Conservation (phyloP, 805 yeast genomes). For the Phaffomyces opuntiae region DNA sequence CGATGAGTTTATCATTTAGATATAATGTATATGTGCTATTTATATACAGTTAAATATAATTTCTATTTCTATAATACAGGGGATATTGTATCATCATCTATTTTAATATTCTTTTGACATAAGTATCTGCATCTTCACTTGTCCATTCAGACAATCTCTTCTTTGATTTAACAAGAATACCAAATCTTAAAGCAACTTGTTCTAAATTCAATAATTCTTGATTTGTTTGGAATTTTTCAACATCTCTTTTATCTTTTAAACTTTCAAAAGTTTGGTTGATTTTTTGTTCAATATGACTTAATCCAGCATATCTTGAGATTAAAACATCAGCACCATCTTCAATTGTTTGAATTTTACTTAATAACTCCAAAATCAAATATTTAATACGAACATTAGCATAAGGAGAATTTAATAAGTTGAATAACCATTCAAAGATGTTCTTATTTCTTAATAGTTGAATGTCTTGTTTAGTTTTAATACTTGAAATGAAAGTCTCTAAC, state of each 20-base stretch:
- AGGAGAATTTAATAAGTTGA: constrained; percentile 49
- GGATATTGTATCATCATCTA: not conserved
- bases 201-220: constrained; percentile 36
- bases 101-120: constrained; percentile 2
- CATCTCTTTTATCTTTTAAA: constrained; percentile 4
- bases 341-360: constrained; percentile 42
- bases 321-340: constrained; percentile 53
- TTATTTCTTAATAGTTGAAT: constrained; percentile 42
- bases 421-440: constrained; percentile 61
- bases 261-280: not conserved
- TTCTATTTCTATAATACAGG: not conserved
- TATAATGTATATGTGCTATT: too few relatives aligned
- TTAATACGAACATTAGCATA: constrained; percentile 35
- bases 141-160: constrained; percentile 63
- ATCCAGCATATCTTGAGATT: constrained; percentile 49
- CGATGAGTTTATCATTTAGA: constrained; percentile 12
- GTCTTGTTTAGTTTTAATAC: constrained; percentile 45
- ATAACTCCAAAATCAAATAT: constrained; percentile 32
- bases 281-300: constrained; percentile 33
- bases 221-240: constrained; percentile 5
- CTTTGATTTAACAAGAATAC: constrained; percentile 33
- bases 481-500: constrained; percentile 38
- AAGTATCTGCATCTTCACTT: constrained; percentile 36
- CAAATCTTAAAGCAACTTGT: constrained; percentile 40
- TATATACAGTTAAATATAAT: not conserved